Evolutionary conservation across 2,329 filamentous ascomycete genomes (phyloP).

Genomic region (Penicillium sp.): DNA sequence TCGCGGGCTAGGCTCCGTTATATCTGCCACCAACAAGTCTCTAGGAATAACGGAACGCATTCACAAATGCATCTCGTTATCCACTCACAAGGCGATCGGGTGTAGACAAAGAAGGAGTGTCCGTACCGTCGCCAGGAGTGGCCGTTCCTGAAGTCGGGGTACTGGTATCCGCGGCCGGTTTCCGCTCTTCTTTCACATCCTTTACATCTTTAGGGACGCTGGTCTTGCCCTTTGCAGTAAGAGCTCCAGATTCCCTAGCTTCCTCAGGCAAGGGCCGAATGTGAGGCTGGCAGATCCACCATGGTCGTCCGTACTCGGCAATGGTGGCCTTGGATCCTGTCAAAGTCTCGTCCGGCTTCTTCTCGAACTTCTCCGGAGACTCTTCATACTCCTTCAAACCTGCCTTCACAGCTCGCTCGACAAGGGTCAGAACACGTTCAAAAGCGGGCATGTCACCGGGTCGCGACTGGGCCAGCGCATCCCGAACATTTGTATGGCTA

Average conservation of each 20-base stretch:
- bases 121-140: slow-evolving; percentile 12
- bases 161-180: neutral
- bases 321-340: slow-evolving; percentile 56
- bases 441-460: slow-evolving; percentile 69
- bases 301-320: slow-evolving; percentile 70
- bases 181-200: slow-evolving; percentile 16
- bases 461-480: slow-evolving; percentile 66
- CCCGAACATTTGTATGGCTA: slow-evolving; percentile 74
- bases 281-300: slow-evolving; percentile 86
- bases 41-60: neutral
- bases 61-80: slow-evolving; percentile 2
- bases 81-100: slow-evolving; percentile 31
- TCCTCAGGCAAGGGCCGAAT: slow-evolving; percentile 81
- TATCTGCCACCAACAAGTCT: neutral
- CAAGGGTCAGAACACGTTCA: slow-evolving; percentile 68
- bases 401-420: slow-evolving; percentile 68
- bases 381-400: slow-evolving; percentile 64
- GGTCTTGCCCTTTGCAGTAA: slow-evolving; percentile 66
- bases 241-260: slow-evolving; percentile 73
- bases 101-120: slow-evolving; percentile 20
- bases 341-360: slow-evolving; percentile 32
- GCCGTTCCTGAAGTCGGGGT: slow-evolving; percentile 5
- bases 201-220: slow-evolving; percentile 8
- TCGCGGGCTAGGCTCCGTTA: neutral
- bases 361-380: slow-evolving; percentile 38